Evolutionary conservation across 1,139 yeast species (phyloP).

Genomic region (Magnusiomyces suaveolens): DNA sequence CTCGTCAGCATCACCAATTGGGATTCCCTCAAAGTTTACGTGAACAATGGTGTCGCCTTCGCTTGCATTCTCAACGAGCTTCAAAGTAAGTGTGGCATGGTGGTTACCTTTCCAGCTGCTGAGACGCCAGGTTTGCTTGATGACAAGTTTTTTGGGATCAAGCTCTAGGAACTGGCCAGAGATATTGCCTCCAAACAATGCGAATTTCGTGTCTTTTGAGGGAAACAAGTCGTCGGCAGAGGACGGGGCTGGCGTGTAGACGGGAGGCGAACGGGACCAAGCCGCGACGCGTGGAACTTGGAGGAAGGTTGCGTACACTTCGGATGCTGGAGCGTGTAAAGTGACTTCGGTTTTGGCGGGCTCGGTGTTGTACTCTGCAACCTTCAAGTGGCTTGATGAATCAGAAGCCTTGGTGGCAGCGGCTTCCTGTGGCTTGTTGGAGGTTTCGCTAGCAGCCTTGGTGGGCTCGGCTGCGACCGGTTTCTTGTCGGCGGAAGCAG

Average conservation of each 20-base stretch:
- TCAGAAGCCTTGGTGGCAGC: constrained; percentile 16
- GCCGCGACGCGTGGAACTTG: constrained; percentile 72
- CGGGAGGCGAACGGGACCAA: constrained; percentile 78
- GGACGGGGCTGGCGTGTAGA: constrained; percentile 52
- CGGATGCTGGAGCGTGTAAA: constrained; percentile 82
- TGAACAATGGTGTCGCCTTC: constrained; percentile 72
- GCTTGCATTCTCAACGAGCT: constrained; percentile 51
- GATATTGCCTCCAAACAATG: constrained; percentile 83
- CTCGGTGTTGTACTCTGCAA: constrained; percentile 56
- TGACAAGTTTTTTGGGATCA: constrained; percentile 41
- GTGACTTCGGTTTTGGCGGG: constrained; percentile 60
- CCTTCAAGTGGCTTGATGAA: constrained; percentile 11
- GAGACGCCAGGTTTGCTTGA: constrained; percentile 77
- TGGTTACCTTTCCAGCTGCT: constrained; percentile 82
- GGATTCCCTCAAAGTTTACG: constrained; percentile 80
- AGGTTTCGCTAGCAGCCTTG: neutral
- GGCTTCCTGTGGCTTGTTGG: constrained; percentile 15
- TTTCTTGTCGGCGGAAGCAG: neutral
- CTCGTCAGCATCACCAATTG: constrained; percentile 92
- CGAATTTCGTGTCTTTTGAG: constrained; percentile 45
- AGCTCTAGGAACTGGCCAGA: constrained; percentile 57
- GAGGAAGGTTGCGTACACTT: constrained; percentile 63
- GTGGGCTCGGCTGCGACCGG: constrained; percentile 11
- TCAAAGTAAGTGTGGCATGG: constrained; percentile 57
- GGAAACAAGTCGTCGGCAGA: constrained; percentile 38